These are phyloP conservation scores for Amylocarpus encephaloides DNA, from an alignment of 2,329 filamentous ascomycete species.

Conservation along the genomic window DNA sequence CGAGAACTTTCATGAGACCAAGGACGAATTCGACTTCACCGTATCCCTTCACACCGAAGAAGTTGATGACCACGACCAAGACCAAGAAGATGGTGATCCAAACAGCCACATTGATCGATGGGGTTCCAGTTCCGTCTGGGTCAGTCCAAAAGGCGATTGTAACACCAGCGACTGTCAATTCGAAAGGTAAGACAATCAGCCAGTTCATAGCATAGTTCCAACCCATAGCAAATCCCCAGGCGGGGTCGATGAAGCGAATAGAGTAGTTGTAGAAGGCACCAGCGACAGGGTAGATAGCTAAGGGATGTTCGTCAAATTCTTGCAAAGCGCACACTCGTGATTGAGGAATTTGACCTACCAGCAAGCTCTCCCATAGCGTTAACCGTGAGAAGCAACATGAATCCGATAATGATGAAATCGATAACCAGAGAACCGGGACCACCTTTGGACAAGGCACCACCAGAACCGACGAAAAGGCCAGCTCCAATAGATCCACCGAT, in stretches of 20 bases:
- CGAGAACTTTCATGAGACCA: constrained; percentile 76
- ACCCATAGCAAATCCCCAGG: constrained; percentile 62
- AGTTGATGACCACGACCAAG: constrained; percentile 73
- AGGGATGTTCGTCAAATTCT: not conserved
- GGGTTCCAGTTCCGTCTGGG: constrained; percentile 33
- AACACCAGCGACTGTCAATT: constrained; percentile 79
- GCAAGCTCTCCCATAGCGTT: constrained; percentile 89
- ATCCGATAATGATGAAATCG: constrained; percentile 70
- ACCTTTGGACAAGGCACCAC: constrained; percentile 37
- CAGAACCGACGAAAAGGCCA: constrained; percentile 44
- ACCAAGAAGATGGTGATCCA: constrained; percentile 81
- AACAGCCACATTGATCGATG: constrained; percentile 50
- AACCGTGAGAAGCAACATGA: constrained; percentile 55
- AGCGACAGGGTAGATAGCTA: constrained; percentile 71
- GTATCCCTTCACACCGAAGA: constrained; percentile 83
- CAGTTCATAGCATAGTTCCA: constrained; percentile 91
- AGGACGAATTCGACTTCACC: constrained; percentile 91
- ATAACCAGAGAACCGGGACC: constrained; percentile 71
- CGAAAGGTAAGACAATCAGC: constrained; percentile 75
- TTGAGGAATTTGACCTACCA: constrained; percentile 53
- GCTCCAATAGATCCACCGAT: constrained; percentile 46
- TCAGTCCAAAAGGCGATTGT: constrained; percentile 77
- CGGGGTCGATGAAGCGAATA: constrained; percentile 88
- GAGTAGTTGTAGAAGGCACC: constrained; percentile 91
- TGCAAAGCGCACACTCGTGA: not conserved